Conservation (phyloP, 306 rosid species). For the Hippophae rhamnoides region DNA sequence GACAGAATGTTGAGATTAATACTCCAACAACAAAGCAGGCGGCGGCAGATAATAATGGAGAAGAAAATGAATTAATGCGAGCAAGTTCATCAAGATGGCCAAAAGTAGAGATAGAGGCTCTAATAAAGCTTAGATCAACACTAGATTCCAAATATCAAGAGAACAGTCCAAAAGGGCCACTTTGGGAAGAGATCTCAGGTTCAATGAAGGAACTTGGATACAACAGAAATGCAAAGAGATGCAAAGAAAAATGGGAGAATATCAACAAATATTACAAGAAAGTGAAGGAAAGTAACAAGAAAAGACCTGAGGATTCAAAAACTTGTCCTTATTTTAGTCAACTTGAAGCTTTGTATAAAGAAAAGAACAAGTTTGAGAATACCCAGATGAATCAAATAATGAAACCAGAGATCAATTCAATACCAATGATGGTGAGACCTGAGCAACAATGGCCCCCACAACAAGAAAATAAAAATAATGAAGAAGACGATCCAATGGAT, state of each 20-base stretch:
- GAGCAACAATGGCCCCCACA: slow-evolving; percentile 97
- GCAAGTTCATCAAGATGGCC: slow-evolving; percentile 81
- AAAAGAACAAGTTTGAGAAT: slow-evolving; percentile 34
- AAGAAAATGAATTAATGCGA: slow-evolving; percentile 3
- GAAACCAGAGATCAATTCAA: slow-evolving; percentile 33
- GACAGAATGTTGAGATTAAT: background rate
- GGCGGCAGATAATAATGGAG: slow-evolving; percentile 24
- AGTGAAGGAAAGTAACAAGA: slow-evolving; percentile 84
- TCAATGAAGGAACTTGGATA: slow-evolving; percentile 65
- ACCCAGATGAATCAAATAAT: background rate
- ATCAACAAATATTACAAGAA: slow-evolving; percentile 97
- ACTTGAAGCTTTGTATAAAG: slow-evolving; percentile 57
- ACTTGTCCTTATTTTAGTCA: slow-evolving; percentile 81
- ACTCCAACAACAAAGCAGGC: slow-evolving; percentile 6
- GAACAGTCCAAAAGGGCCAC: slow-evolving; percentile 73
- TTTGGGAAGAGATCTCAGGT: slow-evolving; percentile 84
- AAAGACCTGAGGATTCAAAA: slow-evolving; percentile 75
- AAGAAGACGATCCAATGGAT: slow-evolving; percentile 8
- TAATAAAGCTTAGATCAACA: slow-evolving; percentile 51
- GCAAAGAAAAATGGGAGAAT: slow-evolving; percentile 98
- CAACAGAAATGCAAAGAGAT: slow-evolving; percentile 63
- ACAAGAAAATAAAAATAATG: slow-evolving; percentile 7
- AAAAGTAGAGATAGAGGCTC: slow-evolving; percentile 55
- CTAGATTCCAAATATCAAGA: slow-evolving; percentile 69
- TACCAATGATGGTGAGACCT: slow-evolving; percentile 76